Base-by-base conservation (phyloP, 2,329 filamentous ascomycete genomes). In the Colletotrichum zoysiae region DNA sequence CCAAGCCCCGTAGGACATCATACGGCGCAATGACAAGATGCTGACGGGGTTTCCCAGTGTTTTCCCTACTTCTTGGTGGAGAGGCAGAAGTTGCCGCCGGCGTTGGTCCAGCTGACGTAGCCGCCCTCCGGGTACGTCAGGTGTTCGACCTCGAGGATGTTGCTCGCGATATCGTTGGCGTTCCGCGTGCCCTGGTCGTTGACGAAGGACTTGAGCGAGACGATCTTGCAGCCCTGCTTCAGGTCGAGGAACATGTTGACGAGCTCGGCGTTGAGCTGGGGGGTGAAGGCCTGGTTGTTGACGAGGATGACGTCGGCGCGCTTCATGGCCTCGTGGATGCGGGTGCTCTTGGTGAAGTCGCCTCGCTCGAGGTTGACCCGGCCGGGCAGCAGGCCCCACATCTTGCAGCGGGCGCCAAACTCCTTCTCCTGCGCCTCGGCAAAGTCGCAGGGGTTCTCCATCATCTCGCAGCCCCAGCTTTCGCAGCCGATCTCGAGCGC, bases 271-370 rank as follows among this genome's bases (percentile, higher is more conserved):
- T 98, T 99, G 67, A 98, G 88, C 76, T 92, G 88, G 18, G 95
- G 92, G 7, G 92, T 95, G 82, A 99, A 99, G 2, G 95, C 96
- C 82, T 98, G 95, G 83, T 99, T 99, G 85, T 99, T 99, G 77
- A 98, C 95, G 35, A 99, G 88, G 23, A 99, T 90, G n/a, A 98
- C 95, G 79, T 99, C 96, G 1, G 96, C 95, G 66, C 91, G 90
- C 80, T 92, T 92, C 61, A 99, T 86, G 9, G 91, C 91, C 33
- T 90, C 87, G 71, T 91, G 87, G 60, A 98, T 94, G 70, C 86
- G 86, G 20, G 87, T 80, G 75, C 92, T 93, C 74, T 91, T 89
- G 12, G 95, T 89, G 78, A 99, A 98, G 79, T 97, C 93, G 70
- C 94, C 96, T 55, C 91, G 86, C 74, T 95, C 89, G 8, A 99